These are phyloP conservation scores for Dactylellina haptotyla DNA, from an alignment of 2,329 filamentous ascomycete species.

Conservation along the genomic window DNA sequence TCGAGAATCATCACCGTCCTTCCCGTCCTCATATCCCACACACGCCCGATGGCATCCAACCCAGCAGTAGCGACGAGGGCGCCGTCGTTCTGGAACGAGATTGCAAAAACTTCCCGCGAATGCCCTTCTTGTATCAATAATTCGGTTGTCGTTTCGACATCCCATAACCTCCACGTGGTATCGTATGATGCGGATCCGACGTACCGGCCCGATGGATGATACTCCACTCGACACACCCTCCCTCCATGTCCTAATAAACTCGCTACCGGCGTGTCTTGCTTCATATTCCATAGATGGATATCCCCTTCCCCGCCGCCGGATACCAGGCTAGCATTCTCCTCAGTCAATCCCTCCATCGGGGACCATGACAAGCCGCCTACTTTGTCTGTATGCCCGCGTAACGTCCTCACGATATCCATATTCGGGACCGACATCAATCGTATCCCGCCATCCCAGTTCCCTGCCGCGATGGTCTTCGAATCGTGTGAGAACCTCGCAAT, in stretches of 20 bases:
- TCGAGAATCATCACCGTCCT: constrained; percentile 96
- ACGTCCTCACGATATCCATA: constrained; percentile 77
- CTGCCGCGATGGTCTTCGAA: constrained; percentile 83
- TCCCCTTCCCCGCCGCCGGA: constrained; percentile 89
- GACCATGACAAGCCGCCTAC: constrained; percentile 92
- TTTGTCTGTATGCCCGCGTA: constrained; percentile 87
- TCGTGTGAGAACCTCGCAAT: constrained; percentile 91
- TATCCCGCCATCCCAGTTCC: constrained; percentile 91
- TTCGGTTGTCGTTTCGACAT: constrained; percentile 84
- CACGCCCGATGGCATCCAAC: constrained; percentile 89
- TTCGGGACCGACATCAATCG: constrained; percentile 85
- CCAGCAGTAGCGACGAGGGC: constrained; percentile 92
- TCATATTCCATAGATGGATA: constrained; percentile 89
- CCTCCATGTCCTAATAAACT: constrained; percentile 85
- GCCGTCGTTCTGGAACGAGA: constrained; percentile 90
- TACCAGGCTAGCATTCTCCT: constrained; percentile 81
- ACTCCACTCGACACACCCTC: constrained; percentile 89
- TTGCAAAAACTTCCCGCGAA: constrained; percentile 88
- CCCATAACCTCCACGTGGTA: constrained; percentile 96
- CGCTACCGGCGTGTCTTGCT: constrained; percentile 82
- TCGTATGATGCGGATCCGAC: constrained; percentile 94
- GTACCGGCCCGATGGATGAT: constrained; percentile 90
- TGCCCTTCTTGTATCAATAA: constrained; percentile 92
- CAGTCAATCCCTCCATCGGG: constrained; percentile 79
- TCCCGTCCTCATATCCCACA: constrained; percentile 94